Evolutionary conservation across 2,329 filamentous ascomycete species (phyloP), one percentile per base, ranked within the genome.

Genomic region (Massarina eburnea): DNA sequence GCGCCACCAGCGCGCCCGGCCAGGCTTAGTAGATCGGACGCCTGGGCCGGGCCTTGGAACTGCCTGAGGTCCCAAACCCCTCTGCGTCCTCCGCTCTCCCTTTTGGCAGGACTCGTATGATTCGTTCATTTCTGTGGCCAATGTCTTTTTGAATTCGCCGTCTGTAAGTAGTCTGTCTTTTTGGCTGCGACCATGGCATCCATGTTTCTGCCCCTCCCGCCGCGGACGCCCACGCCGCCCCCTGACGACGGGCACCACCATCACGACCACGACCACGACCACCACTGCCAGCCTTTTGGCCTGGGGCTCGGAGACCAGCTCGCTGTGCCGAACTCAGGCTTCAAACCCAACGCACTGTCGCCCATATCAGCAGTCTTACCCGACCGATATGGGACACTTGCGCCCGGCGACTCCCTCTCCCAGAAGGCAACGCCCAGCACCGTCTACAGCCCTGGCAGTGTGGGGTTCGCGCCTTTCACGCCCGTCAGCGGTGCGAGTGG

Each of bases 201-300:
- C 47, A 74, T 82, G 53, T 79, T 81, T 41, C 76, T 83, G 51
- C 81, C 81, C 46, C 67, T 78, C 33, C 82, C 81, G 49, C 83
- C 84, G 45, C 76, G 81, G 56, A 85, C 84, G 24, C 83, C 83
- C 10, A 84, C 84, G 57, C 84, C 83, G 55, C 83, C 83, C 52
- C 76, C 79, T 60, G 74, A 76, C 43, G 78, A 81, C 54, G 73
- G 77, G 55, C 59, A 38, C 35, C 35, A 38, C 20, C 19, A 34
- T 3, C 4, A 9, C 32, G 32, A n/a, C 12, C 15, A 18, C 15
- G 32, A n/a, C 17, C 10, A 5, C 32, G n/a, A 46, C 61, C 27
- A 49, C 59, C 32, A 34, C 17, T 34, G 15, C 15, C 15, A 20
- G 26, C 41, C 57, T 12, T 55, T 64, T 36, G 68, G 66, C 41